phyloP scores from a whole-genome alignment of 2,329 filamentous ascomycete genomes.

The Fusarium pseudocircinatum region DNA sequence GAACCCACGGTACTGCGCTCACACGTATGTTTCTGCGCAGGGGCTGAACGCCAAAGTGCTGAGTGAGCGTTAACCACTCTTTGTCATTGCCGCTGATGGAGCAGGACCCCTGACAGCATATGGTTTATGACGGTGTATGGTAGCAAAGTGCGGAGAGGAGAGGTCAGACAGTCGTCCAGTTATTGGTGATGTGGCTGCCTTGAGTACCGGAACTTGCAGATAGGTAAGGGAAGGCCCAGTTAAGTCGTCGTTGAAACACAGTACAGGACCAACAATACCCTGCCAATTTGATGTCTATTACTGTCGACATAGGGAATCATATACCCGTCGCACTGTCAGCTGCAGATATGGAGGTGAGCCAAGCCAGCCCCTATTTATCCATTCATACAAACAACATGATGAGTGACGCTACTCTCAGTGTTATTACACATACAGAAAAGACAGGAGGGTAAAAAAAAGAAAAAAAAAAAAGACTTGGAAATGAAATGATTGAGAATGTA shows the following conservation, averaged over 20 bases:
- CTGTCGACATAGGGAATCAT: not conserved
- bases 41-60: conserved; percentile 14
- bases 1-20: conserved; percentile 11
- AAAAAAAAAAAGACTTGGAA: not conserved
- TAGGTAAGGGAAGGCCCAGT: not conserved
- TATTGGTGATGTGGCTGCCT: conserved; percentile 14
- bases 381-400: not conserved
- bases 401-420: not conserved
- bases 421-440: not conserved
- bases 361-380: conserved; percentile 3
- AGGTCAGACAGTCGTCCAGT: conserved; percentile 8
- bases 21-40: not conserved
- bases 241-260: not conserved
- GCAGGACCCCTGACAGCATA: conserved; percentile 6
- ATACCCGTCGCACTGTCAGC: not conserved
- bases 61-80: conserved; percentile 22
- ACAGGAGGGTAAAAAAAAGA: not conserved
- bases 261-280: conserved; percentile 7
- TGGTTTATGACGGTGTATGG: conserved; percentile 21
- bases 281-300: not conserved
- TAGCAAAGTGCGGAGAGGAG: conserved; percentile 5
- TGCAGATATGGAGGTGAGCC: not conserved
- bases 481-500: not conserved
- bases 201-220: conserved; percentile 1
- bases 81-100: conserved; percentile 17